Conservation (phyloP, 2,329 filamentous ascomycete genomes). For the Stagonosporopsis chrysanthemi region DNA sequence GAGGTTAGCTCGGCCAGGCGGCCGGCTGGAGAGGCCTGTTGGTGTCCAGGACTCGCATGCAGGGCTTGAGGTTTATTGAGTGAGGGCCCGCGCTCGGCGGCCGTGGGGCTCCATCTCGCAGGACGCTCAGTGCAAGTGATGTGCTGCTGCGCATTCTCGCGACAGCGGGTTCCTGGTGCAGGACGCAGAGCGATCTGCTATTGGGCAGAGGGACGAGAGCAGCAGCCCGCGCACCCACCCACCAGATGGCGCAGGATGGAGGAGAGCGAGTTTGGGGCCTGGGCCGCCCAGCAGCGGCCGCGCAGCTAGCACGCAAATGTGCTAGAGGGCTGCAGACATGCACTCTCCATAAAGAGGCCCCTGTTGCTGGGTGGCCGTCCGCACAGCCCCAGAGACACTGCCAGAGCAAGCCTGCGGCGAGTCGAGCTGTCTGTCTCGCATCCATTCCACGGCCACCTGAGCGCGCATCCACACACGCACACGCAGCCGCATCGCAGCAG, state of each 20-base stretch:
- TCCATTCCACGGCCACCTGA: conserved; percentile 7
- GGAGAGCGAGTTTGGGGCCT: conserved; percentile 30
- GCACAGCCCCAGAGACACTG: conserved; percentile 27
- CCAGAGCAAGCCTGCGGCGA: conserved; percentile 15
- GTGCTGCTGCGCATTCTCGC: conserved; percentile 5
- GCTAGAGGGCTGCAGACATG: conserved; percentile 34
- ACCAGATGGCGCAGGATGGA: conserved; percentile 22
- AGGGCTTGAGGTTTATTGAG: conserved; percentile 16
- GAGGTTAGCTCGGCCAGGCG: conserved; percentile 16
- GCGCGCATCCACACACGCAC: conserved; percentile 21
- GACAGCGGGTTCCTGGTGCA: neutral
- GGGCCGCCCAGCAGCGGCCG: conserved; percentile 30
- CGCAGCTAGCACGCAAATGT: conserved; percentile 30
- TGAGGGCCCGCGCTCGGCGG: conserved; percentile 3
- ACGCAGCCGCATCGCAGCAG: conserved; percentile 4
- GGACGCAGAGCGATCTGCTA: conserved; percentile 8
- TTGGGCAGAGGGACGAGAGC: conserved; percentile 21
- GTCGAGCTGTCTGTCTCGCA: conserved; percentile 17
- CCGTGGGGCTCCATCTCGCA: neutral
- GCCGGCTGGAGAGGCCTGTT: conserved; percentile 3
- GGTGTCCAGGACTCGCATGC: conserved; percentile 8
- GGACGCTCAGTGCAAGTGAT: conserved; percentile 7
- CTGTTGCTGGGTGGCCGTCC: conserved; percentile 32
- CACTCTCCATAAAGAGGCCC: conserved; percentile 35
- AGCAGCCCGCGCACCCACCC: conserved; percentile 20